Percentiles rank a stretch among this genome's conserved stretches.
phyloP scores from a whole-genome alignment of 371 early-diverging fungal genomes.

The Mycotypha africana region DNA sequence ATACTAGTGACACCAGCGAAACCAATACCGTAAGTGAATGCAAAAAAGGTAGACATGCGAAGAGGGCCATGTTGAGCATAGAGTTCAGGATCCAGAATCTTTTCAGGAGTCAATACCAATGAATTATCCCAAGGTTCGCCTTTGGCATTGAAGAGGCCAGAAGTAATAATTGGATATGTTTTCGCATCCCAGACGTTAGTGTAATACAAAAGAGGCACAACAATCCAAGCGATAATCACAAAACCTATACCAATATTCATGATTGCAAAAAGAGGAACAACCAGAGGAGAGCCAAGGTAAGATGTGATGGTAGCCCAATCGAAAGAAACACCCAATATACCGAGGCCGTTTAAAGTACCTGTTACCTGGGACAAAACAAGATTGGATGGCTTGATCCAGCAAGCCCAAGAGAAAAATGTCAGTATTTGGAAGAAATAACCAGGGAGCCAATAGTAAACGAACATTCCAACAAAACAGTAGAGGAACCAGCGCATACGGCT shows the following conservation, averaged over 20 bases:
- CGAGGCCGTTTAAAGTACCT: conserved; percentile 59
- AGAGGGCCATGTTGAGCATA: conserved; percentile 69
- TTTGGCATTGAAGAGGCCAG: conserved; percentile 31
- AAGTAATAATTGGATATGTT: conserved; percentile 56
- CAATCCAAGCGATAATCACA: conserved; percentile 67
- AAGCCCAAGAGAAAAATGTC: conserved; percentile 67
- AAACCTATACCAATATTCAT: conserved; percentile 66
- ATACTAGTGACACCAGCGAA: conserved; percentile 65
- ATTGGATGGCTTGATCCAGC: conserved; percentile 63
- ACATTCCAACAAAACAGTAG: conserved; percentile 47
- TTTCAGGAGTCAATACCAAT: conserved; percentile 47
- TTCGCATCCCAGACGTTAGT: conserved; percentile 61
- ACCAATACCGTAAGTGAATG: conserved; percentile 53
- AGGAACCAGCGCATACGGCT: conserved; percentile 64
- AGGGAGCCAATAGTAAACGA: conserved; percentile 76
- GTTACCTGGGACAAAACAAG: conserved; percentile 53
- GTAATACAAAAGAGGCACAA: conserved; percentile 68
- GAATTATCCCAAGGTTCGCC: conserved; percentile 54
- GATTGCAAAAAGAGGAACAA: conserved; percentile 69
- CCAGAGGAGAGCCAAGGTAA: conserved; percentile 65
- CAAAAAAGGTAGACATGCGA: conserved; percentile 58
- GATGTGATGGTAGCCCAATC: conserved; percentile 72
- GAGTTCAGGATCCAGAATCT: conserved; percentile 50
- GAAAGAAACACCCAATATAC: conserved; percentile 63
- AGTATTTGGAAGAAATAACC: conserved; percentile 68